Base-by-base conservation (phyloP, 2,329 filamentous ascomycete species). In the Sporothrix protearum region DNA sequence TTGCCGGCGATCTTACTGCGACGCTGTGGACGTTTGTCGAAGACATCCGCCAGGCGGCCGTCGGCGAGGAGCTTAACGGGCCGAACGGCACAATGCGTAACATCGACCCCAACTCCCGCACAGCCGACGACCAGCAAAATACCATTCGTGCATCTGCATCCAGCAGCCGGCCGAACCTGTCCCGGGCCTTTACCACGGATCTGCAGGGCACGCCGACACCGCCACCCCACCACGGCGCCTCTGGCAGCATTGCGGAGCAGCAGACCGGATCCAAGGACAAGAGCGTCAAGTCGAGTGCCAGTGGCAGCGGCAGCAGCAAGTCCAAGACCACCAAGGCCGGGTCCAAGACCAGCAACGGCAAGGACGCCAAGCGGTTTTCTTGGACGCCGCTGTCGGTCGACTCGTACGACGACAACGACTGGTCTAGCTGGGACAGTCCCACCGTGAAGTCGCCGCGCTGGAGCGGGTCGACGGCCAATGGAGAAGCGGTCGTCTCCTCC, bases 1-100 rank as follows among this genome's bases (percentile, higher is more conserved):
- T 97, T 80, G 92, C 94, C 19, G 91, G 92, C 73, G 96, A 97
- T 80, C 89, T 99, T 80, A 93, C 91, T 79, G 89, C 96, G 68
- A 95, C 96, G 1, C 83, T 99, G 66, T 94, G 92, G 89, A 97
- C 93, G 1, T 99, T 99, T 80, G 89, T 97, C 73, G 96, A 98
- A 79, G 96, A 99, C 78, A 89, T 99, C 64, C 88, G 94, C 75
- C 96, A 98, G 81, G 96, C 95, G 16, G 97, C 96, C 0, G 94
- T 99, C 7, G 96, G 96, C 30, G 96, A 99, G 70, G 96, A 99
- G 82, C 92, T 93, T 74, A 89, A 85, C 73, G 90, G 88, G 16
- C 73, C 76, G 22, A 75, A 76, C 12, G 53, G 71, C 3, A 67
- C 61, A 12, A 73, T 77, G 64, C 75, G 78, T 9, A 80, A 77